A percentile compares a stretch with the other conserved stretches of the same genome.
phyloP scores from a whole-genome alignment of 371 early-diverging fungal species.

The Lichtheimia corymbifera region DNA sequence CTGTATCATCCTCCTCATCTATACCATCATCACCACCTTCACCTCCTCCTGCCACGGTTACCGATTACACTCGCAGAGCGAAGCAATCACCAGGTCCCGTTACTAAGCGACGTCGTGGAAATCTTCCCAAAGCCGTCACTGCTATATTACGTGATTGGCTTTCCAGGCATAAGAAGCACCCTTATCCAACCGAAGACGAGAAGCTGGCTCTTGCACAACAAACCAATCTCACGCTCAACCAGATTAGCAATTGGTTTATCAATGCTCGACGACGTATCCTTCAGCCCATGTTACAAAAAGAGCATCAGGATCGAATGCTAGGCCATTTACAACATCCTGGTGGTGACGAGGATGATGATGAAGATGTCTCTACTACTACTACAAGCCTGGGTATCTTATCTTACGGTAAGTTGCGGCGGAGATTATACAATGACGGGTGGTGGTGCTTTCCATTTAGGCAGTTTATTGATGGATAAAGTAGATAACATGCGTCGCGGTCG shows the following conservation, averaged over 20 bases:
- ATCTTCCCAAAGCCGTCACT: constrained; percentile 61
- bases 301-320: constrained; percentile 17
- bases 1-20: constrained; percentile 15
- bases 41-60: neutral
- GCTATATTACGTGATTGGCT: constrained; percentile 71
- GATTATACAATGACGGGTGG: too few species aligned
- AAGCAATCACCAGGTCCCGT: constrained; percentile 6
- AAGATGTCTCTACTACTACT: neutral
- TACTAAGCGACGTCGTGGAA: constrained; percentile 51
- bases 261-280: constrained; percentile 74
- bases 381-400: neutral
- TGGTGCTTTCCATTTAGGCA: too few species aligned
- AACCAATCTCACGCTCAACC: constrained; percentile 69
- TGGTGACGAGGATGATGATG: neutral
- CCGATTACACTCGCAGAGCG: constrained; percentile 2
- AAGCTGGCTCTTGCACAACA: constrained; percentile 62
- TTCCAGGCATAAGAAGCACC: constrained; percentile 69
- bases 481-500: constrained; percentile 8
- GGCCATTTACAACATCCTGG: constrained; percentile 4
- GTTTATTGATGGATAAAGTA: neutral
- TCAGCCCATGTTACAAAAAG: constrained; percentile 45
- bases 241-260: constrained; percentile 89
- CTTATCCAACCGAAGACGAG: constrained; percentile 80
- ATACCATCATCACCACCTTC: constrained; percentile 9
- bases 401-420: too few species aligned